A percentile compares a stretch with the other conserved stretches of the same genome.
Conservation (phyloP, 2,329 filamentous ascomycete species). For the Phialemoniopsis sp. region DNA sequence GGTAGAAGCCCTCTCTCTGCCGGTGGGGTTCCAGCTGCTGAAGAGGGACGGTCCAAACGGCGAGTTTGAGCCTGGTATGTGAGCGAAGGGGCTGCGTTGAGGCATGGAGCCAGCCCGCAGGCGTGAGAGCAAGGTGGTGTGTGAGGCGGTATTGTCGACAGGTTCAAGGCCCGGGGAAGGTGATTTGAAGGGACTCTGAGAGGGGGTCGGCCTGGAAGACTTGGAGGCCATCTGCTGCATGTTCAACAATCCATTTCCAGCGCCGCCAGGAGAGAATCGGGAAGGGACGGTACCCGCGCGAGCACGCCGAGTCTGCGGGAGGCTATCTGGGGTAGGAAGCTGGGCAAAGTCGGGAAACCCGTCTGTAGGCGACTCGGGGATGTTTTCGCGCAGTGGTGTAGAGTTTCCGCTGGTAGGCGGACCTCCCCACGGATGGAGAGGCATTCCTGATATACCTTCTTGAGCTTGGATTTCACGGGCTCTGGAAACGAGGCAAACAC, state of each 20-base stretch:
- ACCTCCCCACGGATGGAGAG: constrained; percentile 81
- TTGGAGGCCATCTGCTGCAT: constrained; percentile 63
- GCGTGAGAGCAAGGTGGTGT: constrained; percentile 69
- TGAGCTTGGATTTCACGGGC: constrained; percentile 96
- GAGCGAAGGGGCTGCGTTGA: constrained; percentile 70
- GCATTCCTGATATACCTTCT: constrained; percentile 72
- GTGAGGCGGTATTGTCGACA: constrained; percentile 29
- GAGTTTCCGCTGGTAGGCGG: constrained; percentile 96
- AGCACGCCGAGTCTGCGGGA: constrained; percentile 71
- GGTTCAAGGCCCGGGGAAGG: constrained; percentile 51
- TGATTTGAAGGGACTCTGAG: constrained; percentile 81
- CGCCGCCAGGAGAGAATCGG: constrained; percentile 76
- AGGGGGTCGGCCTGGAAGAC: constrained; percentile 79
- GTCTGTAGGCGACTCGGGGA: constrained; percentile 93
- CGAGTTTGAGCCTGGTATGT: constrained; percentile 46
- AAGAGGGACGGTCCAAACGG: constrained; percentile 91
- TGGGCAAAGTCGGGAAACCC: constrained; percentile 88
- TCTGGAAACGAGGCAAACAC: constrained; percentile 39
- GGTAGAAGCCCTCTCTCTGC: constrained; percentile 80
- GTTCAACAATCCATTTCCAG: constrained; percentile 54
- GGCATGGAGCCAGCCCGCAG: constrained; percentile 92
- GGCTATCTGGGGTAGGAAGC: constrained; percentile 60
- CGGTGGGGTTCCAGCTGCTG: constrained; percentile 74
- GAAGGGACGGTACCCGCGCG: constrained; percentile 96
- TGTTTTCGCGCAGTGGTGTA: constrained; percentile 92